Conservation (phyloP, 208 protist genomes). For the Leishmania gerbilli region DNA sequence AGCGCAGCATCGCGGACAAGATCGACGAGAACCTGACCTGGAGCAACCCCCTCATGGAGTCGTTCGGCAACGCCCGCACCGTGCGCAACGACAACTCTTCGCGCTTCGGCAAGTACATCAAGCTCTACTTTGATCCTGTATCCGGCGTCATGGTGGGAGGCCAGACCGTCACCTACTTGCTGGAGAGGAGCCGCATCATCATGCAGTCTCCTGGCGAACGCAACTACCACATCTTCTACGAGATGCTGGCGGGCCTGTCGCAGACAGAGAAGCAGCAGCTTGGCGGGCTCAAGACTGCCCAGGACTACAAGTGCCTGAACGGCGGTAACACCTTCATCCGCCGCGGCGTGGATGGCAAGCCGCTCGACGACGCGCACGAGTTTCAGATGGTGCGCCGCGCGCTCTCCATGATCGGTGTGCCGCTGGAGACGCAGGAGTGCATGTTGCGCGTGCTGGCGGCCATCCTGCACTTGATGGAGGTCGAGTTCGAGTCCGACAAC, state of each 20-base stretch:
- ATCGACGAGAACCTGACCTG: constrained; percentile 77
- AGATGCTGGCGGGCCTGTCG: constrained; percentile 89
- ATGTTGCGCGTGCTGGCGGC: constrained; percentile 91
- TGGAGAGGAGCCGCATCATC: constrained; percentile 95
- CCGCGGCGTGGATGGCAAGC: constrained; percentile 76
- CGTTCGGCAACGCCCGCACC: constrained; percentile 94
- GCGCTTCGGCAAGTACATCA: constrained; percentile 96
- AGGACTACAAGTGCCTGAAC: constrained; percentile 90
- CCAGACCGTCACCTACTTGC: constrained; percentile 88
- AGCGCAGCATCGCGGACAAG: constrained; percentile 69
- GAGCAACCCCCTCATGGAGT: constrained; percentile 94
- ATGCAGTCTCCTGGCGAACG: constrained; percentile 89
- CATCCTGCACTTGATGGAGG: constrained; percentile 94
- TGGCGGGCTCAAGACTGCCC: constrained; percentile 62
- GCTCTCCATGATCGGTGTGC: constrained; percentile 72
- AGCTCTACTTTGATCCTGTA: constrained; percentile 90
- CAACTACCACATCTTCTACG: constrained; percentile 97
- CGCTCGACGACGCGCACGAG: constrained; percentile 90
- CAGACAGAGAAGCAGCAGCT: constrained; percentile 70
- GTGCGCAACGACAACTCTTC: constrained; percentile 94
- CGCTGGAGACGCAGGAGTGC: constrained; percentile 40
- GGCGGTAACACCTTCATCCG: constrained; percentile 82
- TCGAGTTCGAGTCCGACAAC: constrained; percentile 80
- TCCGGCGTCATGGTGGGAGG: constrained; percentile 89
- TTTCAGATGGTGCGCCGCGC: constrained; percentile 81